Evolutionary conservation across 2,329 filamentous ascomycete species (phyloP), one percentile per base, ranked within the genome.

Genomic region (Colletotrichum nymphaeae): DNA sequence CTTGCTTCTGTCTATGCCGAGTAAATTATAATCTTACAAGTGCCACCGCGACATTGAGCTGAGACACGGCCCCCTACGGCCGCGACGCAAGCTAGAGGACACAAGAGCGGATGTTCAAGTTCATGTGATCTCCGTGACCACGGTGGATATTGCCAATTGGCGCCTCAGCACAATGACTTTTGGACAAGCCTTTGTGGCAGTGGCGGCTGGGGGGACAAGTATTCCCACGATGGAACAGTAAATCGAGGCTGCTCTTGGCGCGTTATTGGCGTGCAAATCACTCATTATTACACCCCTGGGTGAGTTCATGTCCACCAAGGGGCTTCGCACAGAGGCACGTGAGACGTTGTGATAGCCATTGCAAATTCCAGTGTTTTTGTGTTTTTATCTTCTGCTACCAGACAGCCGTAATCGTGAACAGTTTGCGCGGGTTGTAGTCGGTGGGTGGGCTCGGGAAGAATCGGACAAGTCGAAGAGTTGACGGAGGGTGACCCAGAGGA

Each of bases 361-460:
- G 74, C 64, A 74, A 76, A 75, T 75, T 75, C 74, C 74, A 75
- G 71, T 76, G 68, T 76, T 76, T 76, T 75, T 76, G 73, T 73
- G 71, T 64, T 64, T 75, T 76, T 75, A 76, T 76, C 75, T 76
- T 74, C 74, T 74, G 75, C 75, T 76, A 76, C 72, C 64, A 74
- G 74, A 76, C 74, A 76, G 75, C 75, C 75, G 75, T 75, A 67
- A 74, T 74, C 67, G 75, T 76, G 71, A 75, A 72, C 71, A 75
- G 69, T 73, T 64, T 75, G 74, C 73, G 69, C 69, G 69, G 69
- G 42, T 73, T 75, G 63, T 75, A 49, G 55, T 76, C 67, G 74
- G 52, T 72, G 52, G 71, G 56, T 63, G 74, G 67, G 65, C 65
- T 70, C 66, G 73, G 69, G 65, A 65, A 69, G 71, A 69, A 67